Evolutionary conservation across 2,329 filamentous ascomycete genomes (phyloP), one percentile per base, ranked within the genome.

Genomic region (Dactylellina parvicollis): DNA sequence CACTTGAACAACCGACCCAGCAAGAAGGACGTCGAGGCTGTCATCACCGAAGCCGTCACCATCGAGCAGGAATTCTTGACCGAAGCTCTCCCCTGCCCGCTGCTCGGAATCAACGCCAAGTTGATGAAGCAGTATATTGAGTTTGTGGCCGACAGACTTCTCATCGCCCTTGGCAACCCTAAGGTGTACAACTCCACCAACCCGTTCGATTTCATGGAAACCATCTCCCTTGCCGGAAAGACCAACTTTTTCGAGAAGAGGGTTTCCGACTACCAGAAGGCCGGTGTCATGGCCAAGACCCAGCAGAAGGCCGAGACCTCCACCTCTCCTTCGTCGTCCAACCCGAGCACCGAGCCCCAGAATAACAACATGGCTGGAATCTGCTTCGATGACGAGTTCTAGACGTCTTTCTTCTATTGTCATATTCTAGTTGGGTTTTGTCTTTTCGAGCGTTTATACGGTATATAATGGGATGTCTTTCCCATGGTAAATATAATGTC

Each of bases 181-280:
- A 98, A 97, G 86, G 86, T 91, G 79, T 99, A 96, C 88, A 91
- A 95, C 80, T 85, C 90, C 24, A 87, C 89, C 81, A 99, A 99
- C 85, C 95, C 95, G 81, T 99, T 99, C 82, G 95, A 99, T 86
- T 99, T 99, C 83, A 99, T 99, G 95, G 95, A 99, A 87, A 97
- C 96, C 84, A 99, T 99, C 83, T 98, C 95, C 20, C 87, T 99
- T 9, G 92, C 92, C 57, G 95, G 95, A 83, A 99, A 99, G 91
- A 99, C 95, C 82, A 99, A 99, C 89, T 99, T 99, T 88, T 99
- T 99, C 82, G 95, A 99, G 90, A 99, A 99, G 91, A 92, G 95
- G 79, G 95, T 99, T 67, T 95, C 90, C 81, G 95, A 99, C 80
- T 99, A 99, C 88, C 95, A 99, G 84, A 99, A 99, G 87, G 93